phyloP scores from a whole-genome alignment of 192 early-diverging fungal species.

The Oehlia diaphana region DNA sequence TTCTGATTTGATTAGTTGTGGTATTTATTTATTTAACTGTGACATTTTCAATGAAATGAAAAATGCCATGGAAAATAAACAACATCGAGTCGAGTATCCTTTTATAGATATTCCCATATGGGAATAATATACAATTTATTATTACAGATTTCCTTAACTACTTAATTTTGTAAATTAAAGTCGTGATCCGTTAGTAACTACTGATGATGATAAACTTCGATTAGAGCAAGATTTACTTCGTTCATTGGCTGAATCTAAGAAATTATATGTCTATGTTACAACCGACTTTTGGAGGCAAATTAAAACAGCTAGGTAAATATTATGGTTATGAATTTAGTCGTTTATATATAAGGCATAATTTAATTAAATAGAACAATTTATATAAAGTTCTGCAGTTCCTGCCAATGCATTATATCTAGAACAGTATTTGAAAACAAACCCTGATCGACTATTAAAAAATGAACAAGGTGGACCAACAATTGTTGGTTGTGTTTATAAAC shows the following conservation, averaged over 20 bases:
- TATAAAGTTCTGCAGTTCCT: constrained; percentile 79
- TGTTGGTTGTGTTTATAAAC: constrained; percentile 90
- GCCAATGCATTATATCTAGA: constrained; percentile 94
- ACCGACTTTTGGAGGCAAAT: constrained; percentile 96
- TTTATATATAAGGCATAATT: neutral
- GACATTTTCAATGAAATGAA: constrained; percentile 87
- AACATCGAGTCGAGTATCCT: constrained; percentile 15
- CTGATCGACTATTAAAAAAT: constrained; percentile 64
- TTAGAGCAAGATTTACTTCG: constrained; percentile 94
- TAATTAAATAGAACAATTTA: neutral
- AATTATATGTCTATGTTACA: constrained; percentile 85
- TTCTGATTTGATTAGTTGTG: constrained; percentile 92
- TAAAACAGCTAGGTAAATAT: constrained; percentile 79
- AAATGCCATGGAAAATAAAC: constrained; percentile 71
- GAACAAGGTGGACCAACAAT: constrained; percentile 67
- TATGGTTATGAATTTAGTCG: neutral
- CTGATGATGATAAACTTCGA: constrained; percentile 64
- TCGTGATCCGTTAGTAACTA: constrained; percentile 36
- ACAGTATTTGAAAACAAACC: constrained; percentile 62
- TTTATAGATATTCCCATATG: neutral
- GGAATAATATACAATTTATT: neutral
- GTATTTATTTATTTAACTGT: constrained; percentile 91
- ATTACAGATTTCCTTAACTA: neutral
- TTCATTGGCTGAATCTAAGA: constrained; percentile 75
- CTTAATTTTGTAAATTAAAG: constrained; percentile 28